Evolutionary conservation across 2,329 filamentous ascomycete genomes (phyloP).

Genomic region (Pyrenochaeta sp.): DNA sequence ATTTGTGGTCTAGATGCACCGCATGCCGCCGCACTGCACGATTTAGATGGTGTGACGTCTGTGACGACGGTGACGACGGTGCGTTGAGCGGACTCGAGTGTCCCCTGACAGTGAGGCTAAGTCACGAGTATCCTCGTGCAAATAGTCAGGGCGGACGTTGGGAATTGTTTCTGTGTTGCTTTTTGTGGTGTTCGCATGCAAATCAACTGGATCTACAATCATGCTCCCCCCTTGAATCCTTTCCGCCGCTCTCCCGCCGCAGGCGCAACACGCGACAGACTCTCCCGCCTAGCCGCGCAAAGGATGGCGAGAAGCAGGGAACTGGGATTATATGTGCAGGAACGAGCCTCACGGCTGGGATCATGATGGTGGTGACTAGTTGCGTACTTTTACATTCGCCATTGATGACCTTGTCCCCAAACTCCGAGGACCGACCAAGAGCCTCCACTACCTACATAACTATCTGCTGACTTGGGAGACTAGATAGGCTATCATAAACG

Average conservation of each 20-base stretch:
- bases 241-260: slow-evolving; percentile 38
- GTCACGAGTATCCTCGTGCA: slow-evolving; percentile 16
- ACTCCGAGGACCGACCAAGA: slow-evolving; percentile 5
- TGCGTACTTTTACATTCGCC: slow-evolving; percentile 23
- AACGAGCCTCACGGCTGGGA: slow-evolving; percentile 1
- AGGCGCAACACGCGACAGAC: slow-evolving; percentile 33
- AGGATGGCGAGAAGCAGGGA: slow-evolving; percentile 14
- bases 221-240: slow-evolving; percentile 18
- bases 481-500: slow-evolving; percentile 17
- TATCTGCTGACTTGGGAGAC: slow-evolving; percentile 13
- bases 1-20: slow-evolving; percentile 36
- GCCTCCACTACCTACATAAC: slow-evolving; percentile 20
- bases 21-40: slow-evolving; percentile 36
- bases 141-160: slow-evolving; percentile 6
- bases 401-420: slow-evolving; percentile 12
- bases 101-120: slow-evolving; percentile 18
- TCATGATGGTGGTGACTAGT: slow-evolving; percentile 12
- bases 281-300: slow-evolving; percentile 16
- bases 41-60: slow-evolving; percentile 34
- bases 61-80: slow-evolving; percentile 8
- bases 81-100: neutral
- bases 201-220: slow-evolving; percentile 28
- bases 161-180: slow-evolving; percentile 18
- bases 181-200: slow-evolving; percentile 22
- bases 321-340: slow-evolving; percentile 20